Conservation (phyloP, 768 basidiomycete genomes). For the Mycena filopes region DNA sequence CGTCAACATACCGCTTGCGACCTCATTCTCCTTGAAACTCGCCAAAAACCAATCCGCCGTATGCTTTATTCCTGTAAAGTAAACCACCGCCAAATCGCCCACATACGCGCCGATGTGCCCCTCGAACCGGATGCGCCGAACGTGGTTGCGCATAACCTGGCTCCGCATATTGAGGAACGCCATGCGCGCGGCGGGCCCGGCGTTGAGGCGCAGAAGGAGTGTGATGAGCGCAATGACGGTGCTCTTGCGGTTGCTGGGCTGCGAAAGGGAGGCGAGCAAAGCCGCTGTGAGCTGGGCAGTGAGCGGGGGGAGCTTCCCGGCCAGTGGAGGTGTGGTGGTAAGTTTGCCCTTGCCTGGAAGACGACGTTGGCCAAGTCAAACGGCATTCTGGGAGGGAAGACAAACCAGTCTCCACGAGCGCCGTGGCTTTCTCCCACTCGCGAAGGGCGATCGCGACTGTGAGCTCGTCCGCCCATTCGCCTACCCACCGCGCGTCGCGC, state of each 20-base stretch:
- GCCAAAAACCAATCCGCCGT: constrained; percentile 98
- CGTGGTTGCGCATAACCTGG: constrained; percentile 76
- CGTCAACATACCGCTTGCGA: constrained; percentile 80
- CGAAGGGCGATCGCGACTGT: constrained; percentile 91
- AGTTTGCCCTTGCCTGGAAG: constrained; percentile 62
- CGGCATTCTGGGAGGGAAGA: not conserved
- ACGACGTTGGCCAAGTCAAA: too few species aligned
- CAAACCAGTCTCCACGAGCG: constrained; percentile 84
- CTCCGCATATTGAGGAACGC: constrained; percentile 86
- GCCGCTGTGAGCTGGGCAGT: constrained; percentile 75
- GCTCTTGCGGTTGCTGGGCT: constrained; percentile 81
- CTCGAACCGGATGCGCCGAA: constrained; percentile 91
- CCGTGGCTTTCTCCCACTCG: constrained; percentile 90
- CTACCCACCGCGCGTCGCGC: constrained; percentile 85
- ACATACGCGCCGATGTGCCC: constrained; percentile 89
- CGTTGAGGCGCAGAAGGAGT: constrained; percentile 78
- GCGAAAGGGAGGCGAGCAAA: constrained; percentile 78
- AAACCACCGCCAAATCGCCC: constrained; percentile 86
- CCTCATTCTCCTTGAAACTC: constrained; percentile 95
- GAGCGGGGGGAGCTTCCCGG: constrained; percentile 71
- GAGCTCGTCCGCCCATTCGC: constrained; percentile 91
- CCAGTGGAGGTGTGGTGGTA: constrained; percentile 61
- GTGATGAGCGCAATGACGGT: constrained; percentile 76
- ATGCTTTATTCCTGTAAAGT: constrained; percentile 95
- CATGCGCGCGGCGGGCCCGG: constrained; percentile 80